Evolutionary conservation across 345 rosid species (phyloP).

Genomic region (Clausena lansium): DNA sequence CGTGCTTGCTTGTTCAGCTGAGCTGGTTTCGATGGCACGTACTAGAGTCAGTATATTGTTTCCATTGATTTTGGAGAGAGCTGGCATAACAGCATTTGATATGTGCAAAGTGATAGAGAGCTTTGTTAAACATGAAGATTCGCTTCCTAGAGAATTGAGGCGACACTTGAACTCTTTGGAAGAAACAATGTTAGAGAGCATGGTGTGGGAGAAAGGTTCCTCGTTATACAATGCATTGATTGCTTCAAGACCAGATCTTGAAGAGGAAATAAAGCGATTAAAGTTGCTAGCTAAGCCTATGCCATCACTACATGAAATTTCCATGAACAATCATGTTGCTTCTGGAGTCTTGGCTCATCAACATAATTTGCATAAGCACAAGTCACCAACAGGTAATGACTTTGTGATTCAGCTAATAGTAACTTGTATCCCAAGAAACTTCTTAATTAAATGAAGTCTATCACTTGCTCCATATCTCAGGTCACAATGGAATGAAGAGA

Average conservation of each 20-base stretch:
- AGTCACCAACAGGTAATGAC: constrained; percentile 43
- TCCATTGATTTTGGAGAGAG: constrained; percentile 84
- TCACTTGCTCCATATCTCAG: constrained; percentile 31
- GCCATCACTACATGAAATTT: constrained; percentile 79
- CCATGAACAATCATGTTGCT: constrained; percentile 52
- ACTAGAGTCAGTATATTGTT: constrained; percentile 81
- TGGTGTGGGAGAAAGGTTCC: constrained; percentile 97
- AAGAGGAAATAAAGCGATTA: constrained; percentile 57
- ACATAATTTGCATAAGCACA: constrained; percentile 49
- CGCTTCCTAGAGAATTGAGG: constrained; percentile 94
- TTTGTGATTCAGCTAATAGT: neutral
- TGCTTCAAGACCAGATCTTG: constrained; percentile 64
- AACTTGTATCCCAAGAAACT: neutral
- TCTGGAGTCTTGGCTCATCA: constrained; percentile 34
- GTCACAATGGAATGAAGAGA: constrained; percentile 78
- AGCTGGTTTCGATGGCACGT: constrained; percentile 83
- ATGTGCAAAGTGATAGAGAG: constrained; percentile 95
- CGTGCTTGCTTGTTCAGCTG: constrained; percentile 96
- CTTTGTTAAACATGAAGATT: constrained; percentile 87
- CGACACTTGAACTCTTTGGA: constrained; percentile 94
- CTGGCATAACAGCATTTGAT: constrained; percentile 97
- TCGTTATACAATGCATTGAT: constrained; percentile 88
- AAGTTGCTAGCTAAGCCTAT: constrained; percentile 69
- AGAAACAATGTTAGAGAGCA: constrained; percentile 88
- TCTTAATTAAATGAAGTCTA: neutral